Evolutionary conservation across 345 rosid genomes (phyloP).

Genomic region (Raphanus raphanistrum): DNA sequence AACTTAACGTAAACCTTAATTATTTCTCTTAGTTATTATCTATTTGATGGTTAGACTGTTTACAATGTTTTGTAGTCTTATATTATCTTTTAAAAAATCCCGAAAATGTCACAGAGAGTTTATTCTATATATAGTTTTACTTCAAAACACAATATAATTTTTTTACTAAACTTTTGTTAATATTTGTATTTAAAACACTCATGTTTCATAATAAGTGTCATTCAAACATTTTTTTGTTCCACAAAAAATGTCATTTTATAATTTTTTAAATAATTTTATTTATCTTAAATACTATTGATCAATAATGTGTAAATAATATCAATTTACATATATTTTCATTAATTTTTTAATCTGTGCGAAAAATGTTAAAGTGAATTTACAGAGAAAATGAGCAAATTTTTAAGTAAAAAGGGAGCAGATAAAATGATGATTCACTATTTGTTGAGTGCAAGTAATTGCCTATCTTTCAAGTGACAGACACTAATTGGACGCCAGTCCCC

Average conservation of each 20-base stretch:
- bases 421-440: conserved; percentile 34
- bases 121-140: neutral
- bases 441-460: conserved; percentile 42
- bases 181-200: too few species aligned
- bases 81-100: neutral
- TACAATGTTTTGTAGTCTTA: neutral
- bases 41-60: neutral
- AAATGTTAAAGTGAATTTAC: too few species aligned
- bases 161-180: neutral
- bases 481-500: conserved; percentile 21
- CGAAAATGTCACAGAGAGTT: neutral
- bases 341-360: too few species aligned
- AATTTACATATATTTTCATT: too few species aligned
- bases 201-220: too few species aligned
- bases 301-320: too few species aligned
- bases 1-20: neutral
- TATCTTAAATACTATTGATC: too few species aligned
- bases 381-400: too few species aligned
- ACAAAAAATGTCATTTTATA: too few species aligned
- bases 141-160: neutral
- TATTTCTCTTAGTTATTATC: neutral
- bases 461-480: conserved; percentile 9
- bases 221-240: too few species aligned
- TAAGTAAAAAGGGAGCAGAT: neutral
- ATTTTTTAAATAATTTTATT: too few species aligned